These are phyloP conservation scores for Glycyrrhiza uralensis DNA, from an alignment of 306 rosid species.

Conservation along the genomic window DNA sequence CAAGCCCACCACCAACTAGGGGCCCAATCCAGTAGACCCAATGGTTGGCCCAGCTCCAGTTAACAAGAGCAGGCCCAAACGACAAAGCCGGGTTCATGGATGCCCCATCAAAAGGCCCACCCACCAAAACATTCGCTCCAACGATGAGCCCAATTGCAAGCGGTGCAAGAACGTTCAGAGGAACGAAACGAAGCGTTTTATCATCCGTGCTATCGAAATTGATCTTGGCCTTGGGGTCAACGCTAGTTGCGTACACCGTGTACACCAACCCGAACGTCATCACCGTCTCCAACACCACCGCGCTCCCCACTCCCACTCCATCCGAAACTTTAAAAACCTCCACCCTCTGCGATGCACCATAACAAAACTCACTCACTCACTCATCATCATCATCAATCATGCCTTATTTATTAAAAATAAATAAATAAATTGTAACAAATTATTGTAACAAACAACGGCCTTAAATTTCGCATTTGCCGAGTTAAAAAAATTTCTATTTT, in stretches of 20 bases:
- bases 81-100: conserved; percentile 72
- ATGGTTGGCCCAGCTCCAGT: conserved; percentile 57
- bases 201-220: too few species aligned
- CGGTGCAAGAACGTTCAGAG: conserved; percentile 47
- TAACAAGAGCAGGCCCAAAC: conserved; percentile 56
- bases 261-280: conserved; percentile 63
- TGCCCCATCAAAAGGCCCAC: conserved; percentile 61
- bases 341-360: conserved; percentile 25
- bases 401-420: too few species aligned
- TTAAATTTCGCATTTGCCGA: too few species aligned
- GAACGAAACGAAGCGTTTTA: too few species aligned
- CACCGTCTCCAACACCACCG: conserved; percentile 57
- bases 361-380: neutral
- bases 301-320: conserved; percentile 45
- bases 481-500: too few species aligned
- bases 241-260: conserved; percentile 54
- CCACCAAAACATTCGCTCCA: conserved; percentile 58
- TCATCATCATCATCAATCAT: too few species aligned
- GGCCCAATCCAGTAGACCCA: conserved; percentile 80
- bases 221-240: conserved; percentile 51
- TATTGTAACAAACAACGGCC: too few species aligned
- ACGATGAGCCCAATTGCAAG: conserved; percentile 64
- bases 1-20: conserved; percentile 51
- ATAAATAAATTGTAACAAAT: too few species aligned
- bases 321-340: conserved; percentile 22